These are phyloP conservation scores for Sambucus nigra DNA, from an alignment of 129 eudicot genomes.

Conservation along the genomic window DNA sequence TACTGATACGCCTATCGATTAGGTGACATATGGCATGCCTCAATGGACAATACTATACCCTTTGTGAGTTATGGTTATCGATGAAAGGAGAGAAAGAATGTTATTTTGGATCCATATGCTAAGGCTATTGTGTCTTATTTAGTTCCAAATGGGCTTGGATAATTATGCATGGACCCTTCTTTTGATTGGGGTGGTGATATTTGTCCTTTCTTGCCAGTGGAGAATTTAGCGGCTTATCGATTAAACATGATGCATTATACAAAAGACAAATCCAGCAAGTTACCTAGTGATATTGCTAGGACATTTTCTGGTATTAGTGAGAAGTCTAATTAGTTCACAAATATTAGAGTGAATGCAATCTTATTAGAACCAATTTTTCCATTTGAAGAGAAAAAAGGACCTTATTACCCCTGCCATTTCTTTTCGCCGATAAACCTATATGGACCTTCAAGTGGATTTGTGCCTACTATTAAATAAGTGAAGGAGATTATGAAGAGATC, in stretches of 20 bases:
- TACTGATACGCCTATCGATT: constrained; percentile 86
- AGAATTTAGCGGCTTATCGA: constrained; percentile 71
- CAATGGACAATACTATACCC: constrained; percentile 34
- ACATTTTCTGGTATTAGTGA: constrained; percentile 63
- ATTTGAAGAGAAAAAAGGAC: constrained; percentile 53
- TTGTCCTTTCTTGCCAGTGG: constrained; percentile 57
- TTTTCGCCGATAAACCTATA: constrained; percentile 49
- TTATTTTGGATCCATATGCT: constrained; percentile 82
- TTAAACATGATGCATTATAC: constrained; percentile 71
- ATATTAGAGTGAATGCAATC: constrained; percentile 73
- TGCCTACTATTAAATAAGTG: constrained; percentile 39
- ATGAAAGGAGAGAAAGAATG: constrained; percentile 23
- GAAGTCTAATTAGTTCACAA: constrained; percentile 58
- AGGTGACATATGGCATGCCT: constrained; percentile 94
- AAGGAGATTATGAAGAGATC: constrained; percentile 83
- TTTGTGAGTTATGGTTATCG: constrained; percentile 73
- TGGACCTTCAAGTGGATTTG: constrained; percentile 39
- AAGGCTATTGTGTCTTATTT: constrained; percentile 30
- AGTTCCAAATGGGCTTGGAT: constrained; percentile 34
- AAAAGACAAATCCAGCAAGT: constrained; percentile 54
- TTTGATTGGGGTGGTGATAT: constrained; percentile 80
- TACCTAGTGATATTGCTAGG: constrained; percentile 44
- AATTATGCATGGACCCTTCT: constrained; percentile 42
- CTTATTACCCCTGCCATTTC: constrained; percentile 75
- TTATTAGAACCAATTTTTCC: constrained; percentile 74